Evolutionary conservation across 345 rosid species (phyloP), one percentile per base, ranked within the genome.

Genomic region (Citrus reticulata): DNA sequence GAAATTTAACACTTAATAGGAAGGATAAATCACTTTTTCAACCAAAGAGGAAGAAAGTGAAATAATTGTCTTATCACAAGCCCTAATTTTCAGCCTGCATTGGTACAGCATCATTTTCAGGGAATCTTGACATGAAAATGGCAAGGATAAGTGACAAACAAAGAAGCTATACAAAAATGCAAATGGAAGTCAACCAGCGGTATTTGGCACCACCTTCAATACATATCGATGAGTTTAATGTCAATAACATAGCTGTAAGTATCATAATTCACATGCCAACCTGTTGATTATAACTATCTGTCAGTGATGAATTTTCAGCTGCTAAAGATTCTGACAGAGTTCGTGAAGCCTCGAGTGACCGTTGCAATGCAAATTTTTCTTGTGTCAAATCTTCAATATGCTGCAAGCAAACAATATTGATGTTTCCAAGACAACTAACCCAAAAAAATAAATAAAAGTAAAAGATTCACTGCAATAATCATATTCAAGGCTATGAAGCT

Each of bases 331-430:
- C 98, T 20, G 99, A 92, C 78, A 97, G 87, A 63, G 90, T 79
- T 78, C 91, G 93, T 65, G 99, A 94, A 81, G 97, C 95, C 85
- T 97, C 99, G 70, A 97, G 97, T 80, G 98, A 94, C 87, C 98
- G 89, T 91, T 93, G 98, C 88, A 97, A 84, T 71, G 97, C 88
- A 86, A 92, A 97, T 75, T 94, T 97, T 86, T 97, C 98, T 83
- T 87, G 98, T 24, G 99, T 97, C 88, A 97, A 85, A 84, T 97
- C 99, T 87, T 97, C 98, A 83, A 97, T 97, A 85, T 94, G 95
- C 99, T 97, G 86, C 89, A 88, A 16, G 73, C 73, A 68, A 16
- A 77, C 37, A 57, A 59, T 35, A 72, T 4, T 29, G n/a, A 71
- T 30, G 54, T 35, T 39, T 57, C 73, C 17, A 5, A 77, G 66